Evolutionary conservation across 768 basidiomycete species (phyloP), one percentile per base, ranked within the genome.

Genomic region (Kwoniella shandongensis): DNA sequence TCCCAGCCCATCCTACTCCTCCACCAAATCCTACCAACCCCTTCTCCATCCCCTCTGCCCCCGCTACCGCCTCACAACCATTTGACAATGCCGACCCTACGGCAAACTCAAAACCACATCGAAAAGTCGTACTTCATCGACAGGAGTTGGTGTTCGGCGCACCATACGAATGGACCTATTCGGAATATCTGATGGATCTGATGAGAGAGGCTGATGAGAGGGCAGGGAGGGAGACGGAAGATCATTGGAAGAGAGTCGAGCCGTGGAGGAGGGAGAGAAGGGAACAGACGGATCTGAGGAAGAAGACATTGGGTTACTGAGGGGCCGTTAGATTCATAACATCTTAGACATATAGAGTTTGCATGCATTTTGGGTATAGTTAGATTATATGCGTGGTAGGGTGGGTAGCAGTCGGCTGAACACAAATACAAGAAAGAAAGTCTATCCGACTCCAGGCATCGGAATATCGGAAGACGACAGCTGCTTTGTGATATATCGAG

Each of bases 131-230:
- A 23, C 17, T 45, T n/a, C 53, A 51, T 45, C 35, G 65, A 20
- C 57, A 67, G 29, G 58, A 67, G 25, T 53, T 72, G 15, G 67
- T 72, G 20, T 70, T 76, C 56, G 74, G 70, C 3, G 62, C 66
- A 15, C 70, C 68, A 12, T 73, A 70, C 63, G 74, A 76, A 53
- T 76, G 61, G 57, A 52, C 30, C 10, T 74, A 76, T 41, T 51
- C 59, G 26, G 68, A 74, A 48, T 76, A 59, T 42, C 48, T 76
- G n/a, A 66, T 74, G 61, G 47, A 51, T 1, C 48, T 74, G 39
- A 70, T 68, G 59, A 44, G 30, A 1, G 67, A 64, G 36, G 72
- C 66, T 18, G 70, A 72, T 54, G 52, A 59, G 15, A 54, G 56
- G 10, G 47, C 49, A 8, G 44, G 40, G 1, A 39, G 27, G 13